These are phyloP conservation scores for Cantharellus cinnabarinus DNA, from an alignment of 768 basidiomycete genomes.

Conservation along the genomic window DNA sequence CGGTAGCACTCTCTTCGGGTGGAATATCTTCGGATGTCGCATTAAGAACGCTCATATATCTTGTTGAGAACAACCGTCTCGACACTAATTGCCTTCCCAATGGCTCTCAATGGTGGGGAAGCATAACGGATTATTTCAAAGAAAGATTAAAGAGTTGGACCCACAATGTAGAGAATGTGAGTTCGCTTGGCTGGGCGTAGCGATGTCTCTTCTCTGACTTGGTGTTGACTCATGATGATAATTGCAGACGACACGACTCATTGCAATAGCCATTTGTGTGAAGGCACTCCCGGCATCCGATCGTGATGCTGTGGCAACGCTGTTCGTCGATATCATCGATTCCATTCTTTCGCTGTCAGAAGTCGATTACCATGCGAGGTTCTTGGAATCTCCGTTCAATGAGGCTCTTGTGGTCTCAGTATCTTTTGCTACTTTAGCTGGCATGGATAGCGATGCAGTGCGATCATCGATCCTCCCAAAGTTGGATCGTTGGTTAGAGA, in stretches of 20 bases:
- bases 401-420: too few species aligned
- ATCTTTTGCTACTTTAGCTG: too few species aligned
- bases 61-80: not conserved
- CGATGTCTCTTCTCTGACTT: not conserved
- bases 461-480: too few species aligned
- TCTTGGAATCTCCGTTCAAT: too few species aligned
- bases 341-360: too few species aligned
- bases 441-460: too few species aligned
- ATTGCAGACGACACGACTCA: not conserved
- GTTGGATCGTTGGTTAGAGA: not conserved
- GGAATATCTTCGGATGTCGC: not conserved
- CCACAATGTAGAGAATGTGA: not conserved
- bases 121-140: not conserved
- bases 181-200: constrained; percentile 10
- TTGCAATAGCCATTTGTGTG: not conserved
- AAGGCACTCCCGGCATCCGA: not conserved
- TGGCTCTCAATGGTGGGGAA: not conserved
- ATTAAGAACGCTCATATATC: not conserved
- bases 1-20: not conserved
- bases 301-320: not conserved
- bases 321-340: not conserved
- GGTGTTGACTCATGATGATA: not conserved
- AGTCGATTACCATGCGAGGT: too few species aligned
- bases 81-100: not conserved
- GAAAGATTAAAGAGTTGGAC: not conserved